Conservation (phyloP, 1,139 yeast genomes). For the Candida anutae region DNA sequence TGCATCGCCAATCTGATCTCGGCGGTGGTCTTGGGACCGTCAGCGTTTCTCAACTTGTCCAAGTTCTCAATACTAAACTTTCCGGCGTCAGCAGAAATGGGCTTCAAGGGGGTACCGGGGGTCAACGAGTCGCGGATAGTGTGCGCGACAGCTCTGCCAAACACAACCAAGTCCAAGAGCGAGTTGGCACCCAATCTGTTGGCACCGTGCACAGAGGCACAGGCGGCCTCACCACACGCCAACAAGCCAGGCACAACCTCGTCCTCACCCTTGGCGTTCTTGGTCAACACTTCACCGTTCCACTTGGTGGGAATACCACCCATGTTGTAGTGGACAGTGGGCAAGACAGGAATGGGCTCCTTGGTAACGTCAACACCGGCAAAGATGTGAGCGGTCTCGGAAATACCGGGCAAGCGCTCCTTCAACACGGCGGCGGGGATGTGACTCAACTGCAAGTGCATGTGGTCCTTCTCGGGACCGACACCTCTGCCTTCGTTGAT, state of each 20-base stretch:
- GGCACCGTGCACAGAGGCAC: constrained; percentile 99
- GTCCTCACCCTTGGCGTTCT: constrained; percentile 85
- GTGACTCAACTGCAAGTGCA: constrained; percentile 89
- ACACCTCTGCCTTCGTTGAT: constrained; percentile 99
- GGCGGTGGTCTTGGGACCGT: constrained; percentile 77
- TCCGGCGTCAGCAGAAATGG: constrained; percentile 78
- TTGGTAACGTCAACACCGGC: constrained; percentile 99
- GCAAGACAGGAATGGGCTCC: constrained; percentile 97
- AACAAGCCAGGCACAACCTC: constrained; percentile 85
- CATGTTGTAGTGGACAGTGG: constrained; percentile 99
- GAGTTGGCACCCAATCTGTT: constrained; percentile 99
- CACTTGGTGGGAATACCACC: constrained; percentile 99
- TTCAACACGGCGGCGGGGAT: constrained; percentile 86
- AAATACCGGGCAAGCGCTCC: constrained; percentile 98
- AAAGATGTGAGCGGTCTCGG: constrained; percentile 96
- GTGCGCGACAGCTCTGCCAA: constrained; percentile 97
- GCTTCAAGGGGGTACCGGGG: constrained; percentile 81
- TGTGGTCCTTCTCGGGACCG: constrained; percentile 92
- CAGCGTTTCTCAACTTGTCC: constrained; percentile 80
- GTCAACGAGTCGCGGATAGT: constrained; percentile 77
- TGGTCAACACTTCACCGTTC: constrained; percentile 88
- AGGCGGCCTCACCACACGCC: constrained; percentile 99
- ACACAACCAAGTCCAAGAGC: constrained; percentile 92
- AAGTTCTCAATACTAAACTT: constrained; percentile 83
- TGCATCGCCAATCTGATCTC: constrained; percentile 90